A percentile compares a stretch with the other conserved stretches of the same genome.
phyloP scores from a whole-genome alignment of 2,329 filamentous ascomycete genomes.

The Sporothrix dimorphospora region DNA sequence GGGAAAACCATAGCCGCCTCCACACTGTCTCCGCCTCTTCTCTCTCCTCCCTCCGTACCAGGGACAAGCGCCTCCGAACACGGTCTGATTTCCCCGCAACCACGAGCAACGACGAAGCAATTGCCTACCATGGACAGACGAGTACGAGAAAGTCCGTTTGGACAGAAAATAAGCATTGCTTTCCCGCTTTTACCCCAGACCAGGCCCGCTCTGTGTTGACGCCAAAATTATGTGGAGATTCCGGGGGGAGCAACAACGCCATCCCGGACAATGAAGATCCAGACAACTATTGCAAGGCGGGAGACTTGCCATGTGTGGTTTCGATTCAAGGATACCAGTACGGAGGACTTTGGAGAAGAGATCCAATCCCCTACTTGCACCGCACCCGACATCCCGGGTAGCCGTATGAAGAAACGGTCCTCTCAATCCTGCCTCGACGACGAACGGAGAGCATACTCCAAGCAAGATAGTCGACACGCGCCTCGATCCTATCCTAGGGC shows the following conservation, averaged over 20 bases:
- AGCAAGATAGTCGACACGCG: no score
- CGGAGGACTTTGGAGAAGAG: no score
- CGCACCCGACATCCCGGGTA: no score
- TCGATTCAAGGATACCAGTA: no score
- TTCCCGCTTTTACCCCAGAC: neutral
- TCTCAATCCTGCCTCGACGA: no score
- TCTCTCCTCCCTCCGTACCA: no score
- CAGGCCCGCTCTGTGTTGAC: neutral
- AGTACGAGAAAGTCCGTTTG: neutral
- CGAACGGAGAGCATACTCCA: no score
- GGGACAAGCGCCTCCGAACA: neutral
- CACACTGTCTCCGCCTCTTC: neutral
- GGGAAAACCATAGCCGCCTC: slow-evolving; percentile 9
- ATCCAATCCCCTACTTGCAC: no score
- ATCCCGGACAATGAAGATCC: neutral
- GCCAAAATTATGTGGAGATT: neutral
- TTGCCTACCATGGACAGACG: neutral
- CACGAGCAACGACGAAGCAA: neutral
- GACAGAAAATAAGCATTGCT: neutral
- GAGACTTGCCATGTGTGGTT: no score
- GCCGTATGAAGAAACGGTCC: no score
- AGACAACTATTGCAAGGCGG: neutral
- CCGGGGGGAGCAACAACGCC: neutral
- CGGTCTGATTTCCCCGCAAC: neutral
- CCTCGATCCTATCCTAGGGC: neutral